Evolutionary conservation across 2,329 filamentous ascomycete genomes (phyloP).

Genomic region (Dactylellina leptospora): DNA sequence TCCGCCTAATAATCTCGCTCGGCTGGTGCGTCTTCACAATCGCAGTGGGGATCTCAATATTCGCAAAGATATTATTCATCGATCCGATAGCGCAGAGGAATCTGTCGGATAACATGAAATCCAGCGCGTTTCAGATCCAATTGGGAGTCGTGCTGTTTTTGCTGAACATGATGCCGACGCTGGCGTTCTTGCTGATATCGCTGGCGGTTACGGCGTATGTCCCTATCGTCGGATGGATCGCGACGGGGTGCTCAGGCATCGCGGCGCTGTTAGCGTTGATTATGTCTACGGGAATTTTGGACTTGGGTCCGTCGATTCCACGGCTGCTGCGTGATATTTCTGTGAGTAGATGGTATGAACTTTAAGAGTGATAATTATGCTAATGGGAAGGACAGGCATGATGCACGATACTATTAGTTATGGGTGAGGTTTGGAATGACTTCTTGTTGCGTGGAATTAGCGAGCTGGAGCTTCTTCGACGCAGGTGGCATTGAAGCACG

Average conservation of each 20-base stretch:
- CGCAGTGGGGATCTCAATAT: constrained; percentile 38
- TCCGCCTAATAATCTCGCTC: constrained; percentile 45
- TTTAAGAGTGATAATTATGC: too few relatives aligned
- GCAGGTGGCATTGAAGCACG: too few relatives aligned
- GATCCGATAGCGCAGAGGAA: constrained; percentile 49
- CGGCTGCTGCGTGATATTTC: constrained; percentile 27
- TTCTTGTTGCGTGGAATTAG: too few relatives aligned
- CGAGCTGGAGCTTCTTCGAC: too few relatives aligned
- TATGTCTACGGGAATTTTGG: constrained; percentile 37
- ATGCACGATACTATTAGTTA: too few relatives aligned
- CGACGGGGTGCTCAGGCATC: constrained; percentile 30
- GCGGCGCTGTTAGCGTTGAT: constrained; percentile 32
- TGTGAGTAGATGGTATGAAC: not conserved
- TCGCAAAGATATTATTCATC: constrained; percentile 48
- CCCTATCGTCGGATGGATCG: constrained; percentile 42
- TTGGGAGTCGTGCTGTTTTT: constrained; percentile 35
- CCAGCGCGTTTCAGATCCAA: constrained; percentile 33
- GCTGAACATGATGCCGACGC: constrained; percentile 39
- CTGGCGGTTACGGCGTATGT: constrained; percentile 48
- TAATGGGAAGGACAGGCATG: too few relatives aligned
- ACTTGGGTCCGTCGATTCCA: constrained; percentile 46
- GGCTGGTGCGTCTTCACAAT: constrained; percentile 51
- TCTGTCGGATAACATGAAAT: constrained; percentile 35
- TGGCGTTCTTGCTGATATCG: constrained; percentile 44
- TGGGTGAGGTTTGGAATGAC: too few relatives aligned